Evolutionary conservation across 2,329 filamentous ascomycete species (phyloP).

Genomic region (Paracoccidioides lutzii): DNA sequence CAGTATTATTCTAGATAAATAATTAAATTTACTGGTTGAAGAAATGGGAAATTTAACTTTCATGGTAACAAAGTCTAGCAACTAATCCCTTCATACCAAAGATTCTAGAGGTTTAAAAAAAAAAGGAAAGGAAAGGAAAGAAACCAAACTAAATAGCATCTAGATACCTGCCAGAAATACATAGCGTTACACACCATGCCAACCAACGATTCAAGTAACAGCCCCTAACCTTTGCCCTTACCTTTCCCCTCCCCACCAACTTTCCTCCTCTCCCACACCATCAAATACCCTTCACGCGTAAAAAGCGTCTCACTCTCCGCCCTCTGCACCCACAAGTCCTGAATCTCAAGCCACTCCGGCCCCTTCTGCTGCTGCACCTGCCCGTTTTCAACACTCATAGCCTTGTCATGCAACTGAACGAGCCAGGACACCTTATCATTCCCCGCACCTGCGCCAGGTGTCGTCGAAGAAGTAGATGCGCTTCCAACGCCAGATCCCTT

Average conservation of each 20-base stretch:
- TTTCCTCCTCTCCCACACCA: slow-evolving; percentile 85
- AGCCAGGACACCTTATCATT: slow-evolving; percentile 92
- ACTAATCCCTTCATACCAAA: no score
- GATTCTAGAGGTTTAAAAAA: not conserved
- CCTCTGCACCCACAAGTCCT: slow-evolving; percentile 86
- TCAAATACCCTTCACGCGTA: slow-evolving; percentile 85
- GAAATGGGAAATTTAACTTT: no score
- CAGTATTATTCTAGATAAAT: no score
- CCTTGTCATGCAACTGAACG: slow-evolving; percentile 73
- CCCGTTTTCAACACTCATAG: slow-evolving; percentile 33
- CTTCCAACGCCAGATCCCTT: slow-evolving; percentile 26
- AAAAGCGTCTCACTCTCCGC: slow-evolving; percentile 82
- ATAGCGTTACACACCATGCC: not conserved
- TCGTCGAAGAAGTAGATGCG: slow-evolving; percentile 16
- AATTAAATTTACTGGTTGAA: no score
- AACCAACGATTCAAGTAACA: not conserved
- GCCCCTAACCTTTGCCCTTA: slow-evolving; percentile 24
- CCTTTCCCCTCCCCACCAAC: slow-evolving; percentile 21
- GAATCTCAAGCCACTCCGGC: slow-evolving; percentile 82
- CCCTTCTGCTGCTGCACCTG: slow-evolving; percentile 29
- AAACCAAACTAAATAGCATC: not conserved
- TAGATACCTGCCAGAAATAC: not conserved
- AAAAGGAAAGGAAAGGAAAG: not conserved
- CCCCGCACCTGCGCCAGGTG: slow-evolving; percentile 63
- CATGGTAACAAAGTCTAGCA: no score